Evolutionary conservation across 2,329 filamentous ascomycete genomes (phyloP), one percentile per base, ranked within the genome.

Genomic region (Ceratocystis ficicola): DNA sequence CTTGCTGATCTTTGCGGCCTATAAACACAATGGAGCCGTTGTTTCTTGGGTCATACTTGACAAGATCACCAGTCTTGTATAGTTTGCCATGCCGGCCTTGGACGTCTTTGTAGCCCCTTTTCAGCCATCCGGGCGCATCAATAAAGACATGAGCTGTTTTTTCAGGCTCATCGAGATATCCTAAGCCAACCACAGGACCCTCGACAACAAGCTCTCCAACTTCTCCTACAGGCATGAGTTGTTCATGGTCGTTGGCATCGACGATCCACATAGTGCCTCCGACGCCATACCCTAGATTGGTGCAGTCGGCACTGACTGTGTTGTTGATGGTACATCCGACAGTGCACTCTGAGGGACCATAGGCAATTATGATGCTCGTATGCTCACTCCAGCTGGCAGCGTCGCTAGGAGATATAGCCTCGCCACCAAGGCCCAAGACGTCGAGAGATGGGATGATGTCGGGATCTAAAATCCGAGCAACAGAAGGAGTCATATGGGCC

Each of bases 1-100:
- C 81, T 72, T 86, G 85, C n/a, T 81, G 81, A 70, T 88, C 86
- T 69, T 84, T 86, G 62, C 86, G 79, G 17, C 85, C 84, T 48
- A 86, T 76, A 68, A 83, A 85, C 7, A 79, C 73, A 48, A 86
- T 78, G 5, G 77, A 77, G 0, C 81, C 80, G 44, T 83, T 78
- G 1, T 80, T 79, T 62, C 85, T 79, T 0, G 74, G 72, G 55
- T 81, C 76, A 65, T 84, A 83, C 30, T 76, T 76, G 0, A 81
- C 83, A 0, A 86, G 74, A 68, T 86, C 83, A 0, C 83, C 84
- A 0, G 83, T 85, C 70, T 81, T 82, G 71, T 86, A 86, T 1
- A 86, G 69, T 3, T 79, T 75, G 1, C 78, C 78, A 7, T 67
- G 70, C 4, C 77, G 74, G 1, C 79, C 79, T 0, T 73, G 66